Conservation (phyloP, 257 asterid genomes). For the Ligustrum vulgare region DNA sequence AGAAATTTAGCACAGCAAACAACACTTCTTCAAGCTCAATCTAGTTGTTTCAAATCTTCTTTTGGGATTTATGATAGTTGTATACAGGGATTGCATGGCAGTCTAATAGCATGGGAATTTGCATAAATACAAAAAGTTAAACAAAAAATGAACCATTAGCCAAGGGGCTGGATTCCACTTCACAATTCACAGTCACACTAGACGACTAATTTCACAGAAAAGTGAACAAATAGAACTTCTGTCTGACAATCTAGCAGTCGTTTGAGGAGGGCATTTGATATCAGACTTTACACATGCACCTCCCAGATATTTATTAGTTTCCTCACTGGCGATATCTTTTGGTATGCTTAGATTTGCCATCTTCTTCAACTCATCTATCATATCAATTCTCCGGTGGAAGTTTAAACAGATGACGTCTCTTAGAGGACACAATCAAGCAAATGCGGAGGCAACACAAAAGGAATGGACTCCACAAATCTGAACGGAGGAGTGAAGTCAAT, state of each 20-base stretch:
- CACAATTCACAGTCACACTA: background rate
- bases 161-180: background rate
- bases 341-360: conserved; percentile 75
- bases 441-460: background rate
- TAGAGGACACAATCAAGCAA: background rate
- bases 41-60: background rate
- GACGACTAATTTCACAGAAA: background rate
- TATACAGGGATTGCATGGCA: no score
- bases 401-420: background rate
- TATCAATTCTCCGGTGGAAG: conserved; percentile 75
- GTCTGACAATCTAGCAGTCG: conserved; percentile 82
- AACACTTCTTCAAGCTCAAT: background rate
- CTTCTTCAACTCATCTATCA: conserved; percentile 90
- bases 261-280: conserved; percentile 83
- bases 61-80: background rate
- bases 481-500: conserved; percentile 98
- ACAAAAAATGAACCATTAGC: conserved; percentile 2
- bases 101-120: background rate
- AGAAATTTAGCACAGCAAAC: background rate
- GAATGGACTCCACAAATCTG: conserved; percentile 49
- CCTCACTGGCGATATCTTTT: conserved; percentile 73
- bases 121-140: background rate
- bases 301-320: conserved; percentile 68
- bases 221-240: conserved; percentile 29
- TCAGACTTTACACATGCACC: conserved; percentile 76